Percentiles rank a stretch among this genome's conserved stretches.
phyloP scores from a whole-genome alignment of 495 filamentous ascomycete genomes.

The Talaromyces borbonicus region DNA sequence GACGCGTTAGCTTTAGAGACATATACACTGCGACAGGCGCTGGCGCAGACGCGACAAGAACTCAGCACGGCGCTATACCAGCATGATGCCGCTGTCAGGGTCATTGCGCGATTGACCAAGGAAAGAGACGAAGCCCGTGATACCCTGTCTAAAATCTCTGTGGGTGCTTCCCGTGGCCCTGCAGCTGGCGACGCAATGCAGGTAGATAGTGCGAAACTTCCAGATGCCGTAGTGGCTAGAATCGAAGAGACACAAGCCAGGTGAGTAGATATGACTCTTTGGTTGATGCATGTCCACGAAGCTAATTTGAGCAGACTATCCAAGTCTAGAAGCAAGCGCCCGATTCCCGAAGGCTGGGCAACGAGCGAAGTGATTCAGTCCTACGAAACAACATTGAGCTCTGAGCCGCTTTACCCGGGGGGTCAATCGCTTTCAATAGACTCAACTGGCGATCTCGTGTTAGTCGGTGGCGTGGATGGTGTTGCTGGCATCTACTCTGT shows the following conservation, averaged over 20 bases:
- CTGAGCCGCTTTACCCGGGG: slow-evolving; percentile 54
- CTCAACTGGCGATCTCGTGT: slow-evolving; percentile 53
- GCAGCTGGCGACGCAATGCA: slow-evolving; percentile 78
- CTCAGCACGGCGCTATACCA: slow-evolving; percentile 89
- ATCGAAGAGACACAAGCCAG: slow-evolving; percentile 68
- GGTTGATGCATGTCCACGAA: too few species aligned
- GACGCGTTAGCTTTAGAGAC: slow-evolving; percentile 86
- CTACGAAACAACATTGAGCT: slow-evolving; percentile 50
- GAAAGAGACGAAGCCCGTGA: slow-evolving; percentile 91
- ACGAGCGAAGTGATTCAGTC: slow-evolving; percentile 60
- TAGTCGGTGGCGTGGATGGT: slow-evolving; percentile 71
- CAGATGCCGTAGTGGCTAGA: slow-evolving; percentile 60
- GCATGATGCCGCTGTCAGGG: slow-evolving; percentile 87
- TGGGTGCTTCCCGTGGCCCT: slow-evolving; percentile 46
- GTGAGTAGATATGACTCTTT: slow-evolving; percentile 39
- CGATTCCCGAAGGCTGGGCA: slow-evolving; percentile 76
- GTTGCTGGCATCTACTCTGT: slow-evolving; percentile 72
- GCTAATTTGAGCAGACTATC: slow-evolving; percentile 51
- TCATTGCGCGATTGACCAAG: slow-evolving; percentile 78
- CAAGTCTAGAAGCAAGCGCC: slow-evolving; percentile 75
- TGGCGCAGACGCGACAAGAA: slow-evolving; percentile 85
- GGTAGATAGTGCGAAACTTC: slow-evolving; percentile 65
- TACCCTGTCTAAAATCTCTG: slow-evolving; percentile 76
- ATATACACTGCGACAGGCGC: slow-evolving; percentile 77
- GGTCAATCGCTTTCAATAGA: slow-evolving; percentile 59